Base-by-base conservation (phyloP, 306 rosid species). In the Inga leiocalycina region DNA sequence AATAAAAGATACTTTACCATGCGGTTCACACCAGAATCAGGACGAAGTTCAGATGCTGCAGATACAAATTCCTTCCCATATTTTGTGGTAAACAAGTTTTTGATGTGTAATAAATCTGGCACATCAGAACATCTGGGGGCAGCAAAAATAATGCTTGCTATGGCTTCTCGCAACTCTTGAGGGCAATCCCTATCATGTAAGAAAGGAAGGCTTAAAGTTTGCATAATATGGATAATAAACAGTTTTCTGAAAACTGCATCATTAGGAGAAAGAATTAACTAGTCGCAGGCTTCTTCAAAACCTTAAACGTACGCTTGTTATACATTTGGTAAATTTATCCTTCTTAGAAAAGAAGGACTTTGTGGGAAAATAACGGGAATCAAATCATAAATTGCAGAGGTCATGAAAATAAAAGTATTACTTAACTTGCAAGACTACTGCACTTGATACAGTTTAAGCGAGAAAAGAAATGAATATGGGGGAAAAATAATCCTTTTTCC, bases 41-140 rank as follows among this genome's bases (percentile, higher is more conserved):
- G 99, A 83, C 95, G 97, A 88, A 96, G 99, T 82, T 96, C 99
- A 67, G 98, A 88, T 13, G 81, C 90, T 51, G 94, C 88, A 70
- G 89, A 78, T 80, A 90, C 83, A 72, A 96, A 96, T 79, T 92
- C 97, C 89, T 96, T 96, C 72, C 99, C 98, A 78, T 94, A 96
- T 89, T 96, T 96, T 81, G 93, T 87, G 79, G 91, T 82, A 86
- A 96, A 90, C 89, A 96, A 77, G 84, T 94, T 94, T 85, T 91
- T 96, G 76, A 96, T 75, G 84, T 90, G 99, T 89, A 96, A 81
- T 79, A 96, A 89, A 85, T 94, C 99, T 27, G 99, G 99, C 78
- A 96, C 80, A 85, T 96, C 99, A n/a, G 97, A 96, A 85, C 99
- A 96, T 90, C 97, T 89, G 44, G 99, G 97, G 79, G 98, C 98